A percentile compares a stretch with the other conserved stretches of the same genome.
phyloP scores from a whole-genome alignment of 192 early-diverging fungal species.

The Umbelopsis isabellina region DNA sequence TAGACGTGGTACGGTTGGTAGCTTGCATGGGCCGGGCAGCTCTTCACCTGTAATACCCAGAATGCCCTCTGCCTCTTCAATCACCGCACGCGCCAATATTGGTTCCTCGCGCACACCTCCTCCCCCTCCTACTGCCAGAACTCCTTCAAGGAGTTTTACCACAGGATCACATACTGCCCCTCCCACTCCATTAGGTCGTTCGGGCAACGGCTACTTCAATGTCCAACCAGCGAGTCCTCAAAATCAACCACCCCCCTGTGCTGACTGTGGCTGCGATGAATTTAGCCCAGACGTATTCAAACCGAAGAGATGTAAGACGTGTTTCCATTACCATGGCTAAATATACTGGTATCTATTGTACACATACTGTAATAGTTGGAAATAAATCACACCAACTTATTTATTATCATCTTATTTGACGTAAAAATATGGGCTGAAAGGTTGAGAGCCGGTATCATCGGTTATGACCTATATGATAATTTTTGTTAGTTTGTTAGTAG shows the following conservation, averaged over 20 bases:
- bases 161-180: conserved; percentile 37
- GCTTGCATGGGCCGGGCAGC: neutral
- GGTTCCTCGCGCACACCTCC: conserved; percentile 39
- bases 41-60: neutral
- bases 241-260: conserved; percentile 44
- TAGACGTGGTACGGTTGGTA: conserved; percentile 5
- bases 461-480: neutral
- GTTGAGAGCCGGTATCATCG: neutral
- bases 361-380: neutral
- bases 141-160: conserved; percentile 47
- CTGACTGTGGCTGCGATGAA: conserved; percentile 74
- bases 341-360: neutral
- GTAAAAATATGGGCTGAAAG: conserved; percentile 3
- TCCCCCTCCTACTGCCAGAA: conserved; percentile 35
- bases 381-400: neutral
- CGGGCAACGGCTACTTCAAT: conserved; percentile 1
- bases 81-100: conserved; percentile 11
- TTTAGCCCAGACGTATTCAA: conserved; percentile 78
- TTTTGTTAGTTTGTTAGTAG: neutral
- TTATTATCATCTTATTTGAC: neutral
- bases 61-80: conserved; percentile 18
- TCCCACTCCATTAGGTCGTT: neutral
- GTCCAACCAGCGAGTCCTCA: conserved; percentile 15
- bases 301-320: conserved; percentile 77
- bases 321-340: conserved; percentile 71